Evolutionary conservation across 164 flowering plant genomes (phyloP).

Genomic region (Sextonia rubra): DNA sequence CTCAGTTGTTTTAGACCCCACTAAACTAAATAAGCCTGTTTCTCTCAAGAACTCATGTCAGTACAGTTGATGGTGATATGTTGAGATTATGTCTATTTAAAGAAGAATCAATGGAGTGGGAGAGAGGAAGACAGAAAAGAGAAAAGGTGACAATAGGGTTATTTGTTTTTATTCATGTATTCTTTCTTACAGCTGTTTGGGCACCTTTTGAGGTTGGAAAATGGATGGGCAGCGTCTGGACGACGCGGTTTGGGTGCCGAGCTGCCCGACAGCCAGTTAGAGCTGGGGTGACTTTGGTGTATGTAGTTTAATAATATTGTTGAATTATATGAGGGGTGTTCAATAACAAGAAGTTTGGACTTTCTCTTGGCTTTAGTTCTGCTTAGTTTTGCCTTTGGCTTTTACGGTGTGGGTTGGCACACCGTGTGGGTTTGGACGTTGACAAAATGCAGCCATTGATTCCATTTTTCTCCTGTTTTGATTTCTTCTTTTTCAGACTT

Average conservation of each 20-base stretch:
- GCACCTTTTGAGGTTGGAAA: constrained; percentile 10
- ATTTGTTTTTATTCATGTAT: neutral
- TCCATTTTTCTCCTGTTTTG: neutral
- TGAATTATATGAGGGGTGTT: neutral
- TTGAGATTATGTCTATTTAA: neutral
- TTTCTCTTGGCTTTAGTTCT: neutral
- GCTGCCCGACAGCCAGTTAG: neutral
- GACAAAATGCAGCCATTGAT: no score
- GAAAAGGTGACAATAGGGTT: neutral
- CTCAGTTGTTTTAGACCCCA: constrained; percentile 38
- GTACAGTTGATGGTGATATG: constrained; percentile 15
- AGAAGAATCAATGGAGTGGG: neutral
- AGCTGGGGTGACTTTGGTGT: neutral
- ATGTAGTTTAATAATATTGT: neutral
- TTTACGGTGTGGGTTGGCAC: neutral
- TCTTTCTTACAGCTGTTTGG: constrained; percentile 16
- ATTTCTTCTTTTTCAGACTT: no score
- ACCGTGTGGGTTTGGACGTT: neutral
- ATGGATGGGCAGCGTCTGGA: constrained; percentile 13
- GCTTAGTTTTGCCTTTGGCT: neutral
- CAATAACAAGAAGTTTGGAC: neutral
- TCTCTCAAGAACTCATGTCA: constrained; percentile 58
- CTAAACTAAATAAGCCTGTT: constrained; percentile 41
- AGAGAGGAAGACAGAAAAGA: neutral
- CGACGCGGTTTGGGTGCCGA: constrained; percentile 1